Evolutionary conservation across 1,139 yeast species (phyloP).

Genomic region (Pichia sp.): DNA sequence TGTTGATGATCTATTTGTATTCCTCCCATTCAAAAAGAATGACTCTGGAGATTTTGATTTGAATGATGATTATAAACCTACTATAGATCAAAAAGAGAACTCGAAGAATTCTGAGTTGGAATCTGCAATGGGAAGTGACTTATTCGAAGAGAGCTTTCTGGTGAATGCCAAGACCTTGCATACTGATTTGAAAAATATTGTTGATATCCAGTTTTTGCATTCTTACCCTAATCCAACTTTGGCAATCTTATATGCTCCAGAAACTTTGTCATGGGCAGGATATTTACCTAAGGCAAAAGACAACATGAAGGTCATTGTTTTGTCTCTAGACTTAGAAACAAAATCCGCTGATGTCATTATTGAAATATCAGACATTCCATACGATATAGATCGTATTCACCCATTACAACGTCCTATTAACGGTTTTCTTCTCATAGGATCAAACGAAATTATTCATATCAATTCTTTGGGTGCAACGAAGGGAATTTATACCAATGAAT

Average conservation of each 20-base stretch:
- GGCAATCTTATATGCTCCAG: conserved; percentile 60
- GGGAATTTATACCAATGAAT: conserved; percentile 64
- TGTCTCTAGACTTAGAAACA: conserved; percentile 62
- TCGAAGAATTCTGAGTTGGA: conserved; percentile 21
- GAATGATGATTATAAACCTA: conserved; percentile 28
- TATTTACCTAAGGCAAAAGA: conserved; percentile 58
- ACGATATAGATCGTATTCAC: conserved; percentile 61
- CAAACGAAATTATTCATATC: conserved; percentile 72
- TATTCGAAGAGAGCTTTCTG: conserved; percentile 52
- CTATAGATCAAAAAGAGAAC: conserved; percentile 6
- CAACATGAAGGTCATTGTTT: conserved; percentile 49
- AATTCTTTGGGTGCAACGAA: conserved; percentile 76
- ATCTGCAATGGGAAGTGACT: conserved; percentile 34
- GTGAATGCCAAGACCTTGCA: conserved; percentile 56
- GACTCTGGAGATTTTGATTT: conserved; percentile 42
- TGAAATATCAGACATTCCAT: conserved; percentile 64
- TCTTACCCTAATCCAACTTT: conserved; percentile 79
- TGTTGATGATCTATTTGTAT: conserved; percentile 67
- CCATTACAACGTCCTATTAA: conserved; percentile 66
- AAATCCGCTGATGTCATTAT: conserved; percentile 64
- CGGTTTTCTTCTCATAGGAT: conserved; percentile 62
- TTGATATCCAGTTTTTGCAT: conserved; percentile 64
- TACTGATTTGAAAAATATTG: conserved; percentile 53
- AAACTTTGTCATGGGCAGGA: conserved; percentile 73
- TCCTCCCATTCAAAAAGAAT: conserved; percentile 60